Percentiles rank a stretch among this genome's conserved stretches.
phyloP scores from a whole-genome alignment of 2,329 filamentous ascomycete genomes.

The Xylaria sp. region DNA sequence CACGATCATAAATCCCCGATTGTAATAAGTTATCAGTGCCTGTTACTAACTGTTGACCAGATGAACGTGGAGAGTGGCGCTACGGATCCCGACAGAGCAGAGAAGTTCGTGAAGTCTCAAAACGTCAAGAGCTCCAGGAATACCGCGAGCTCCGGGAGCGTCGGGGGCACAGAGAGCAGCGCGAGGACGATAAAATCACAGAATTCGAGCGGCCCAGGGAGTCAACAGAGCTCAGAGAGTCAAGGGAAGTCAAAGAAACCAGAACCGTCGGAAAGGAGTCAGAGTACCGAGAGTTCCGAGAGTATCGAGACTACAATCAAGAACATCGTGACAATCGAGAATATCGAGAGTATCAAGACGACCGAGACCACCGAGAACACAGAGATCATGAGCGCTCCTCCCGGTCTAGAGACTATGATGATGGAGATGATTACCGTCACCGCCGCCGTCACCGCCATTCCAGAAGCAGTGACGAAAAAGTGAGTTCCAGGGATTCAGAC shows the following conservation, averaged over 20 bases:
- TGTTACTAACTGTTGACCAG: constrained; percentile 54
- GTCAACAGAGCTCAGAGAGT: no score
- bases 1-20: constrained; percentile 20
- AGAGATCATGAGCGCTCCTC: constrained; percentile 19
- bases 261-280: neutral
- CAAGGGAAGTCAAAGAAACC: no score
- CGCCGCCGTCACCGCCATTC: constrained; percentile 35
- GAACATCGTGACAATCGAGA: neutral
- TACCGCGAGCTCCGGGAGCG: neutral
- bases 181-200: neutral
- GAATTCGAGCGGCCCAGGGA: constrained; percentile 8
- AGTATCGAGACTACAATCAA: neutral
- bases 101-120: neutral
- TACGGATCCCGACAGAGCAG: constrained; percentile 24
- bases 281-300: neutral
- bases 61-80: constrained; percentile 36
- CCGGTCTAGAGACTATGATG: constrained; percentile 20
- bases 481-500: constrained; percentile 22
- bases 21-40: constrained; percentile 33
- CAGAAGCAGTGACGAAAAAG: constrained; percentile 21
- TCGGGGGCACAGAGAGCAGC: neutral
- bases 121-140: neutral
- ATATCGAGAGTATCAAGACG: constrained; percentile 4
- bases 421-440: constrained; percentile 31
- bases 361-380: neutral